A percentile compares a stretch with the other conserved stretches of the same genome.
Evolutionary conservation across 23 red algal species (phyloP).

Genomic region (Gracilaria domingensis): DNA sequence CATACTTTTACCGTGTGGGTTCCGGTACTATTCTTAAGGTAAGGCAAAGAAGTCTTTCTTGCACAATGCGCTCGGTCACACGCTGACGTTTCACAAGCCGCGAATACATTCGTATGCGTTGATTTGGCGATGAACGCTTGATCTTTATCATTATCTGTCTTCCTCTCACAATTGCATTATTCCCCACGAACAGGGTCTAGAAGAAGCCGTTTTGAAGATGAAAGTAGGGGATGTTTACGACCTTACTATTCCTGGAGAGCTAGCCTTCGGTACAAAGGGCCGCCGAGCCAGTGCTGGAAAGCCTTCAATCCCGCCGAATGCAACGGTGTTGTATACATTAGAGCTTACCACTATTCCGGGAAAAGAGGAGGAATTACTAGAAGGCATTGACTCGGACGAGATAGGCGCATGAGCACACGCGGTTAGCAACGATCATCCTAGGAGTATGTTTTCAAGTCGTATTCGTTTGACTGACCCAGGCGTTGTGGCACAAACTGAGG

Average conservation of each 20-base stretch:
- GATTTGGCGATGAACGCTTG: slow-evolving; percentile 14
- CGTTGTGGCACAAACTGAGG: background rate
- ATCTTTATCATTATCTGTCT: background rate
- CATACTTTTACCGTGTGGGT: slow-evolving; percentile 93
- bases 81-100: slow-evolving; percentile 37
- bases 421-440: background rate
- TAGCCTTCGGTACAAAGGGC: slow-evolving; percentile 90
- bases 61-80: background rate
- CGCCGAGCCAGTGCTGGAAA: slow-evolving; percentile 90
- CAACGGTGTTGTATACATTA: slow-evolving; percentile 79
- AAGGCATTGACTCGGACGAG: slow-evolving; percentile 35
- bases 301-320: slow-evolving; percentile 89
- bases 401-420: background rate
- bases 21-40: slow-evolving; percentile 78
- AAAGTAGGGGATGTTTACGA: slow-evolving; percentile 79
- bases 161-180: background rate
- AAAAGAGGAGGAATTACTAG: slow-evolving; percentile 72
- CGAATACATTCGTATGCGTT: slow-evolving; percentile 26
- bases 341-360: slow-evolving; percentile 83
- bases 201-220: slow-evolving; percentile 89
- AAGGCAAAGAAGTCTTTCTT: background rate
- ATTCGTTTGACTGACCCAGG: background rate
- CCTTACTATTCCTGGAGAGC: slow-evolving; percentile 72
- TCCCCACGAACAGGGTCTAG: slow-evolving; percentile 69
- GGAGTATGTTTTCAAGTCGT: background rate